phyloP scores from a whole-genome alignment of 225 moss, liverwort and hornwort species.

The Physcomitrium patens region DNA sequence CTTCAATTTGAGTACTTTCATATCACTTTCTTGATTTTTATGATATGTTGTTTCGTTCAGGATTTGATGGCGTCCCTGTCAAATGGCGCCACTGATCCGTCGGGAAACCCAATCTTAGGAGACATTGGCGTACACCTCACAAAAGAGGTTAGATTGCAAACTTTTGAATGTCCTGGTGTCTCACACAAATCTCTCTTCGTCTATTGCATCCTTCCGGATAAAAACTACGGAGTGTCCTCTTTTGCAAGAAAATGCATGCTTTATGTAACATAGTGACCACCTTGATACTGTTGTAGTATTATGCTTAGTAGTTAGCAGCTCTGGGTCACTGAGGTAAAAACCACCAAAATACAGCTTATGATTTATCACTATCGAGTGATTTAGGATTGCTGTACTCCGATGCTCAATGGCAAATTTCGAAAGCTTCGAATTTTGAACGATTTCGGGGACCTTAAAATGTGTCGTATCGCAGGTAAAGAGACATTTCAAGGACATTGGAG shows the following conservation, averaged over 20 bases:
- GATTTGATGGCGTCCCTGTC: slow-evolving; percentile 62
- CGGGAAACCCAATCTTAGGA: slow-evolving; percentile 82
- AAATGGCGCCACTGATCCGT: slow-evolving; percentile 60
- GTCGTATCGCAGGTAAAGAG: slow-evolving; percentile 49
- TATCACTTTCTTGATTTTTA: neutral
- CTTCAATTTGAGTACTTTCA: no score
- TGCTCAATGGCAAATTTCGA: neutral
- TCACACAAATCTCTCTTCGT: neutral
- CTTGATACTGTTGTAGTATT: neutral
- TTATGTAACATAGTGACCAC: neutral
- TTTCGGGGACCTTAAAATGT: neutral
- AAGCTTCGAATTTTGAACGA: neutral
- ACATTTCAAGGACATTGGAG: slow-evolving; percentile 67
- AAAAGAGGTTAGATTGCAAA: slow-evolving; percentile 57
- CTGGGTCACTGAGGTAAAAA: neutral
- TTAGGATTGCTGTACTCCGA: neutral
- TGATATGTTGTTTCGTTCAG: slow-evolving; percentile 33
- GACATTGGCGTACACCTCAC: slow-evolving; percentile 86
- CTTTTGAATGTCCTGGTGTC: neutral
- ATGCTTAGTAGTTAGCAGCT: neutral
- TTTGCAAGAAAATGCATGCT: neutral
- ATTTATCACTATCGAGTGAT: neutral
- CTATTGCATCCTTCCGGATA: slow-evolving; percentile 1
- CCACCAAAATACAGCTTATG: neutral
- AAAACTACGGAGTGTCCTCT: neutral